Conservation (phyloP, 768 basidiomycete genomes). For the Trametes cinnabarina region DNA sequence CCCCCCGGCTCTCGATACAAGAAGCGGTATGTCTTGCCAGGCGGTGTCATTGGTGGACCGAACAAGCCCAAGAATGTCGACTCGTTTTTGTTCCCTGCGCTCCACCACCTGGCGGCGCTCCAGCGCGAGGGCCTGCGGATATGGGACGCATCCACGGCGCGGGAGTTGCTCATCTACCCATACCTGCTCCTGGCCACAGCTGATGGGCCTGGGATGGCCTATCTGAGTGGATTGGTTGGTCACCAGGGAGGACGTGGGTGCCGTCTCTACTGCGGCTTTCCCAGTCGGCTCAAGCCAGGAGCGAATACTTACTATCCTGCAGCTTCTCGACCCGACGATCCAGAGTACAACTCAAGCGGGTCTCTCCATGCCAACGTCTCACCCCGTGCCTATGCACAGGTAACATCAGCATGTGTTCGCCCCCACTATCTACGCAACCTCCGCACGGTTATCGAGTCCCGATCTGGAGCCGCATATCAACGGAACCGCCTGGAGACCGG, state of each 20-base stretch:
- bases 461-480: conserved; percentile 28
- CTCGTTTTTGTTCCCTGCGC: conserved; percentile 30
- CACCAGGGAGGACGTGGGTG: conserved; percentile 38
- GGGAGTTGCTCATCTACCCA: conserved; percentile 20
- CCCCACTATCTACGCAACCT: conserved; percentile 23
- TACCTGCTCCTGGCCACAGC: neutral
- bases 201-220: conserved; percentile 13
- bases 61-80: conserved; percentile 33
- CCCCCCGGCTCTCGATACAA: conserved; percentile 29
- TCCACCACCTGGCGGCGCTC: conserved; percentile 25
- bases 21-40: conserved; percentile 28
- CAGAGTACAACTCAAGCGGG: conserved; percentile 10
- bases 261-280: conserved; percentile 29
- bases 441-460: conserved; percentile 15
- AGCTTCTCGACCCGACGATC: conserved; percentile 22
- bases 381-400: neutral
- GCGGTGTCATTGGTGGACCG: conserved; percentile 30
- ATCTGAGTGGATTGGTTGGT: conserved; percentile 35
- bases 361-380: conserved; percentile 31
- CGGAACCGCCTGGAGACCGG: conserved; percentile 31
- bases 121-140: conserved; percentile 25
- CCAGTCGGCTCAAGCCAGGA: conserved; percentile 29
- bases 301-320: conserved; percentile 35
- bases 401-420: neutral
- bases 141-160: conserved; percentile 25